Evolutionary conservation across 148 eudicot species (phyloP), one percentile per base, ranked within the genome.

Genomic region (Simmondsia chinensis): DNA sequence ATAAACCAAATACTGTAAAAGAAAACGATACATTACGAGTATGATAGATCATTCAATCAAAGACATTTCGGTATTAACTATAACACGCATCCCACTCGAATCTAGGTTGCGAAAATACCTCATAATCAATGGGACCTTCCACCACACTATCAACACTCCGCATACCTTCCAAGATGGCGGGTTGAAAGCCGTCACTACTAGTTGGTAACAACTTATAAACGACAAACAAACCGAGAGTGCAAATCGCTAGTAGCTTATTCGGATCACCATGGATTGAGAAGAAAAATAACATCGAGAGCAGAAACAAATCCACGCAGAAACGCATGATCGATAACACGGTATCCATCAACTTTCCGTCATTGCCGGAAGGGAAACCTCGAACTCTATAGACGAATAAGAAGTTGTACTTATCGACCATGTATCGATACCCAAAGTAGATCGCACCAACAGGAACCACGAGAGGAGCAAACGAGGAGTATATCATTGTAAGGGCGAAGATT

Each of bases 321-420:
- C 95, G 73, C 97, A 85, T 91, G 47, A 76, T 72, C 36, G 66
- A 50, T 52, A 91, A 55, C 1, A 91, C 97, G 2, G 83, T 79
- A 60, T 85, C 97, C 93, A 91, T 76, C 65, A 91, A 47, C 62
- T 75, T 81, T 27, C 97, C 97, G 57, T 91, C 95, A 21, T 91
- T 91, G 27, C 97, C 97, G 33, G 97, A 80, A 19, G 95, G 97
- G 68, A 91, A 85, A 18, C 97, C 97, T 15, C 91, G 76, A 18
- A 79, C 97, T 48, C 94, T 74, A 66, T 85, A 91, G 30, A 91
- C 95, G 44, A 76, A 91, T 40, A 91, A 67, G 74, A 91, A 91
- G 88, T 91, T 91, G 79, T 85, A 91, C 66, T 91, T 91, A 58
- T 91, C 97, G 7, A 85, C 97, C 56, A 85, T 71, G 40, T 85